phyloP scores from a whole-genome alignment of 2,329 filamentous ascomycete species.

The Thelonectria blattea region DNA sequence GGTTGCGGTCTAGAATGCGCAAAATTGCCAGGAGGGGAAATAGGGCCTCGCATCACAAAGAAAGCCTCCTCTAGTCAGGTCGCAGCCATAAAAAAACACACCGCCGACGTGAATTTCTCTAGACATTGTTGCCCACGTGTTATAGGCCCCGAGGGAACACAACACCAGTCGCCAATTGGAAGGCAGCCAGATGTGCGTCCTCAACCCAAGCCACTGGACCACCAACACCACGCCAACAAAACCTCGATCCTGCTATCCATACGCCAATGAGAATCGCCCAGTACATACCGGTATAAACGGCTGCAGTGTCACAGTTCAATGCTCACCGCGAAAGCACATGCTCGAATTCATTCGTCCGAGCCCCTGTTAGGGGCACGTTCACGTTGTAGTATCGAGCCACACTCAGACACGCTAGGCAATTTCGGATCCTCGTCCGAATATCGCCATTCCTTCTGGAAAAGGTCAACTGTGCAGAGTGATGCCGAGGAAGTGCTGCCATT shows the following conservation, averaged over 20 bases:
- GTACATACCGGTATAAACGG: too few species aligned
- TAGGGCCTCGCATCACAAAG: background rate
- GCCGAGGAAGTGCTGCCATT: too few species aligned
- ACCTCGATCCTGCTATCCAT: background rate
- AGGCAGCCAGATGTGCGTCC: too few species aligned
- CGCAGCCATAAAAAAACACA: too few species aligned
- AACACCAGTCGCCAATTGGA: too few species aligned
- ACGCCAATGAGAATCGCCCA: background rate
- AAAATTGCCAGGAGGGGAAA: background rate
- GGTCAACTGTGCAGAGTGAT: background rate
- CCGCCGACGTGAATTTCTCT: too few species aligned
- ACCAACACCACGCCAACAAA: background rate
- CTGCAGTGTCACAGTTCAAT: too few species aligned
- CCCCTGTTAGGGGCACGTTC: constrained; percentile 23
- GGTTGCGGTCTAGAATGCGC: constrained; percentile 20
- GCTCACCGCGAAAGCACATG: background rate
- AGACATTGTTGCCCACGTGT: too few species aligned
- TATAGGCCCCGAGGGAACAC: too few species aligned
- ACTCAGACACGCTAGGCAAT: constrained; percentile 7
- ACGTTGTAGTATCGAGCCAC: constrained; percentile 25
- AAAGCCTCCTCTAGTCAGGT: too few species aligned
- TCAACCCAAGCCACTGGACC: too few species aligned
- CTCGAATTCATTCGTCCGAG: background rate
- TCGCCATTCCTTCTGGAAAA: constrained; percentile 15
- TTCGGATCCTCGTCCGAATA: constrained; percentile 18